A percentile compares a stretch with the other conserved stretches of the same genome.
These are phyloP conservation scores for Aureobasidium sp. DNA, from an alignment of 2,329 filamentous ascomycete genomes.

Conservation along the genomic window DNA sequence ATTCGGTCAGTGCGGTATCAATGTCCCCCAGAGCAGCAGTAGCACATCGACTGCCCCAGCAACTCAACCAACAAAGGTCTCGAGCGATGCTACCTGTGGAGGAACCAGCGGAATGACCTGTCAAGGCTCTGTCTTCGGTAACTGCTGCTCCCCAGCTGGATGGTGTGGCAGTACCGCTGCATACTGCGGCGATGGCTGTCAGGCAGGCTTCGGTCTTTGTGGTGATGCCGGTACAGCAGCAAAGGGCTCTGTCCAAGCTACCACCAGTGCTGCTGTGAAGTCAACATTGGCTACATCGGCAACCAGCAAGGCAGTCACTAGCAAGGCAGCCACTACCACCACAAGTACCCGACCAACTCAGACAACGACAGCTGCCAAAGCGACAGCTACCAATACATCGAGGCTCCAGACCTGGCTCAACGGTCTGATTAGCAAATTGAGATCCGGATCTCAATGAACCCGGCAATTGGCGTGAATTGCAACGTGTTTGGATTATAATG, in stretches of 20 bases:
- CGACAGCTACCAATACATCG: not conserved
- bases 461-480: not conserved
- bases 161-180: not conserved
- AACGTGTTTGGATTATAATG: not conserved
- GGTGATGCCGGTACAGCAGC: not conserved
- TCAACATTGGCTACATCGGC: not conserved
- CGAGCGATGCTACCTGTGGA: constrained; percentile 25
- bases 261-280: not conserved
- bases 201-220: constrained; percentile 9
- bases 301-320: not conserved
- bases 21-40: not conserved
- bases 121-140: not conserved
- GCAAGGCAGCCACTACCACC: not conserved
- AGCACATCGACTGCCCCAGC: not conserved
- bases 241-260: not conserved
- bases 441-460: not conserved
- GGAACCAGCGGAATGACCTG: constrained; percentile 23
- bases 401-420: not conserved
- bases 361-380: constrained; percentile 1
- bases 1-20: constrained; percentile 21
- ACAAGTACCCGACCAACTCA: not conserved
- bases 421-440: not conserved
- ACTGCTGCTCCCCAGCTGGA: not conserved
- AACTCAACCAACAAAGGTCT: not conserved
- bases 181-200: not conserved